Percentiles rank a stretch among this genome's conserved stretches.
These are phyloP conservation scores for Arabidopsis lyrata DNA, from an alignment of 441 rosid genomes.

Conservation along the genomic window DNA sequence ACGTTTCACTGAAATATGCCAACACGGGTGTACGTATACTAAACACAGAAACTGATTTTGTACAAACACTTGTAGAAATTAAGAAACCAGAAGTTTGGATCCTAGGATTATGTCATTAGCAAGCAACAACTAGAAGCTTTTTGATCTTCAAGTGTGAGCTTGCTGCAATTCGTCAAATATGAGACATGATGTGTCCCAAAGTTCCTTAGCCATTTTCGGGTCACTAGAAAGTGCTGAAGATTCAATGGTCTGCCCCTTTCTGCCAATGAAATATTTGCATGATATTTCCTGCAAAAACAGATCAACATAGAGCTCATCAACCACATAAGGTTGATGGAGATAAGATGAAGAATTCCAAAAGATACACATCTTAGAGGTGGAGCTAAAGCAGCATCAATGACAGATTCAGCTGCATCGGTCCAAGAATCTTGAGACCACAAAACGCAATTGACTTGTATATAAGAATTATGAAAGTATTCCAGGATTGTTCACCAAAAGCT, in stretches of 20 bases:
- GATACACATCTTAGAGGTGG: constrained; percentile 66
- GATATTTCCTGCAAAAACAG: constrained; percentile 63
- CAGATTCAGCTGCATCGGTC: constrained; percentile 70
- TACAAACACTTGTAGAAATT: background rate
- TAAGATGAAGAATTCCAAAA: constrained; percentile 15
- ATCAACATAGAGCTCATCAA: constrained; percentile 25
- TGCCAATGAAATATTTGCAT: constrained; percentile 79
- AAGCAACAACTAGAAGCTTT: too few species aligned
- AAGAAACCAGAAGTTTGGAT: constrained; percentile 23
- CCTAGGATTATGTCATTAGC: background rate
- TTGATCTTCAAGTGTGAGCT: constrained; percentile 21
- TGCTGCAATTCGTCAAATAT: constrained; percentile 52
- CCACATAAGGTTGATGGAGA: constrained; percentile 20
- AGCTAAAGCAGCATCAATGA: constrained; percentile 88
- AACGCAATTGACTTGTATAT: constrained; percentile 57
- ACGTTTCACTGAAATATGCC: constrained; percentile 1
- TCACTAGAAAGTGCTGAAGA: constrained; percentile 64
- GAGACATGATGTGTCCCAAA: constrained; percentile 68
- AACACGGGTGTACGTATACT: background rate
- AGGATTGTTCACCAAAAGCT: too few species aligned
- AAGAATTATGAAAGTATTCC: too few species aligned
- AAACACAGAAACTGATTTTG: background rate
- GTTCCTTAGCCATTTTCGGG: constrained; percentile 58
- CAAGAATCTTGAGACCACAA: constrained; percentile 53
- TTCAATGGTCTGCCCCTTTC: constrained; percentile 63